Conservation (phyloP, 805 yeast genomes). For the Cyberlindnera xishuangbannaensis region DNA sequence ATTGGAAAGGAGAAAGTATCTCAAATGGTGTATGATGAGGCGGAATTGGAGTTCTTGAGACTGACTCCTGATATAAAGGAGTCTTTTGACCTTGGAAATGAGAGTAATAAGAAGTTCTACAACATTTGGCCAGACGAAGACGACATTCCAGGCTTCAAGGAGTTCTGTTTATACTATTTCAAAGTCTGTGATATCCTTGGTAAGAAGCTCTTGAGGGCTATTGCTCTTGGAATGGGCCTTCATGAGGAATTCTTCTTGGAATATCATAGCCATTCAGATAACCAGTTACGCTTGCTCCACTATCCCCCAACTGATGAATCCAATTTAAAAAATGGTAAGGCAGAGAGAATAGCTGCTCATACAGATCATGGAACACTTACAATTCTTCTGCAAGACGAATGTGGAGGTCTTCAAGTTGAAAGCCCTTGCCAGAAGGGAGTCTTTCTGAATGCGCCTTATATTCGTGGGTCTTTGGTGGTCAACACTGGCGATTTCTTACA, state of each 20-base stretch:
- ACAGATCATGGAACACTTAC: conserved; percentile 23
- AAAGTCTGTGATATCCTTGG: conserved; percentile 8
- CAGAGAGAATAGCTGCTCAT: conserved; percentile 23
- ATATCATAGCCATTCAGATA: conserved; percentile 18
- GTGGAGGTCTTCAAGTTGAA: conserved; percentile 23
- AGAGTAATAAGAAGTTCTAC: conserved; percentile 9
- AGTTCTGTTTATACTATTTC: conserved; percentile 16
- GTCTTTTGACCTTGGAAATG: conserved; percentile 22
- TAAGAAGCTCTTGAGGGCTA: conserved; percentile 16
- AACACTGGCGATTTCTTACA: conserved; percentile 19
- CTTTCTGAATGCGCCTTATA: conserved; percentile 7
- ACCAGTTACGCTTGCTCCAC: conserved; percentile 17
- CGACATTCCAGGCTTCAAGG: conserved; percentile 21
- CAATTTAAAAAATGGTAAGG: conserved; percentile 10
- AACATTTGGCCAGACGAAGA: conserved; percentile 23
- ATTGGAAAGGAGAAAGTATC: conserved; percentile 23
- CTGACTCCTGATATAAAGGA: conserved; percentile 23
- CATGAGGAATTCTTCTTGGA: conserved; percentile 16
- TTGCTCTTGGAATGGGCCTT: conserved; percentile 18
- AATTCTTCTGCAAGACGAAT: conserved; percentile 19
- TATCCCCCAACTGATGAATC: conserved; percentile 19
- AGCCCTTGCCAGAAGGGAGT: conserved; percentile 11
- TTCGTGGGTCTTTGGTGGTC: conserved; percentile 16
- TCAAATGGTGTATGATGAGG: conserved; percentile 22
- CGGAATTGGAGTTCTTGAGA: conserved; percentile 14